Base-by-base conservation (phyloP, 208 protist species). In the Crithidia thermophila region DNA sequence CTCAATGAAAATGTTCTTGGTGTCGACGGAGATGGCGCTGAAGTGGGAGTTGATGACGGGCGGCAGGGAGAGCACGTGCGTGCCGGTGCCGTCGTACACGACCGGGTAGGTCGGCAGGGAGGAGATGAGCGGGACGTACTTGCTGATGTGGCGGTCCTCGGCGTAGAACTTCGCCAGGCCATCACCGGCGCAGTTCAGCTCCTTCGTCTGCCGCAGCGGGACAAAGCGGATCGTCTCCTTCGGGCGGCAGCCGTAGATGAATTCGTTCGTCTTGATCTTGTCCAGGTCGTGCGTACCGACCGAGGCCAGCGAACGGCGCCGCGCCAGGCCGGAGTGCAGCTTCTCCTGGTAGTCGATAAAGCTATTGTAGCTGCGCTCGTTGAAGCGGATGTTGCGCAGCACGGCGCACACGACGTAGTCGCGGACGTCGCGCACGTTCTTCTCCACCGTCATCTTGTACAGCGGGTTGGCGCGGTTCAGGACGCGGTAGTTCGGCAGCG, bases 251-350 rank as follows among this genome's bases (percentile, higher is more conserved):
- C 69, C 70, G 37, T 98, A 98, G 39, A 97, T 61, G 65, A 99
- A 99, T 7, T 71, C 40, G 36, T 33, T 67, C 67, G 84, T 23
- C 31, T 80, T 51, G 39, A 99, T 85, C 31, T 94, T 99, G 70
- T 99, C 95, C 36, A 99, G 79, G 84, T 99, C 99, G 79, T 99
- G 99, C 14, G 99, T 99, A 61, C 99, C 99, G 75, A 99, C 99
- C 25, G 99, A 99, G 27, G 99, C 99, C 1, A 99, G 80, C 5
- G 90, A 97, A 63, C 99, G 91, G 56, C 98, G 93, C 28, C 98
- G 82, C 57, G 98, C 98, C 50, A 99, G 93, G 43, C 99, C 99
- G 33, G 94, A 86, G 85, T 99, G 99, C 34, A 99, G 86, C 79
- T 99, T 99, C 31, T 99, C 98, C 87, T 99, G 97, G 50, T 99